Evolutionary conservation across 257 asterid genomes (phyloP).

Genomic region (Capsicum pubescens): DNA sequence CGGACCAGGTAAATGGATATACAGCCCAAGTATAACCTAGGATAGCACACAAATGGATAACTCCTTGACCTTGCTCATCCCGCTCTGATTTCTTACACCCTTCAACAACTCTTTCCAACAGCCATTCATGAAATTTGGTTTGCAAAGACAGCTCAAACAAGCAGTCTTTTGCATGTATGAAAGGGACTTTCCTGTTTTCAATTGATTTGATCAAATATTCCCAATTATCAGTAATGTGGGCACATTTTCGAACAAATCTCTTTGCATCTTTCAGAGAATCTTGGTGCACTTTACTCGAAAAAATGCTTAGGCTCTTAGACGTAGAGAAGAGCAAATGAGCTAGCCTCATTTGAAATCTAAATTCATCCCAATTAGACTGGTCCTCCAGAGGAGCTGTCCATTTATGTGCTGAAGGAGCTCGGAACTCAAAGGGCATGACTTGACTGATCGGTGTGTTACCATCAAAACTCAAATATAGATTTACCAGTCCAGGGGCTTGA

Average conservation of each 20-base stretch:
- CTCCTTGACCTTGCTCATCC: constrained; percentile 93
- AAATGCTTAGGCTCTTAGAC: constrained; percentile 57
- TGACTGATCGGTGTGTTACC: constrained; percentile 84
- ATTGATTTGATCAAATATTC: constrained; percentile 54
- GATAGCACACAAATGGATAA: constrained; percentile 92
- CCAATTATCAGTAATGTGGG: constrained; percentile 62
- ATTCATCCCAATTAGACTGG: constrained; percentile 65
- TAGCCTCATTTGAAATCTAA: constrained; percentile 78
- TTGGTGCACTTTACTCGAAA: constrained; percentile 58
- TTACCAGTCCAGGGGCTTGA: constrained; percentile 68
- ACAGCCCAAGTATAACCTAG: constrained; percentile 94
- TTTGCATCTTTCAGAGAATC: constrained; percentile 70
- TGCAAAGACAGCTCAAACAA: constrained; percentile 80
- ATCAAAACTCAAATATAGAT: constrained; percentile 74
- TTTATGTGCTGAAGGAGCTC: constrained; percentile 54
- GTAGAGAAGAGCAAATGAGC: constrained; percentile 82
- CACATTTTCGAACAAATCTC: constrained; percentile 61
- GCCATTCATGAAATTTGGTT: constrained; percentile 77
- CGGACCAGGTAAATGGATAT: constrained; percentile 77
- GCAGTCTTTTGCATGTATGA: constrained; percentile 69
- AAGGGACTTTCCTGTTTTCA: constrained; percentile 56
- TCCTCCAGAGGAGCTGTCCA: constrained; percentile 44
- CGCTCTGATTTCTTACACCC: constrained; percentile 69
- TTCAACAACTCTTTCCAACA: constrained; percentile 70
- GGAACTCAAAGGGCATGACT: constrained; percentile 73